Percentiles rank a stretch among this genome's conserved stretches.
Conservation (phyloP, 768 basidiomycete species). For the Termitomyces bulborhizus region DNA sequence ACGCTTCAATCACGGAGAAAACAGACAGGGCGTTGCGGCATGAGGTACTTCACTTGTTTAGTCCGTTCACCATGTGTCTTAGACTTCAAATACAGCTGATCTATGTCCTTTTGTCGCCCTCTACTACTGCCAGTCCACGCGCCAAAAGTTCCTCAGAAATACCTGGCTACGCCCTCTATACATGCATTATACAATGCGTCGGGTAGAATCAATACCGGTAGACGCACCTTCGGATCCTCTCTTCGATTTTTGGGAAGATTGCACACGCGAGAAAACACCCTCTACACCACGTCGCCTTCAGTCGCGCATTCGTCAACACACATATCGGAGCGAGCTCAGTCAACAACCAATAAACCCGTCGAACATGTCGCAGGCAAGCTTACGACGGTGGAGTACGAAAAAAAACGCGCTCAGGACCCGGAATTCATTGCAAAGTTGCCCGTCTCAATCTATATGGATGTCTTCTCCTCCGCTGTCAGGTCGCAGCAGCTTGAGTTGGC, state of each 20-base stretch:
- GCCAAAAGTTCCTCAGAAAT: constrained; percentile 19
- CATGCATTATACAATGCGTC: constrained; percentile 16
- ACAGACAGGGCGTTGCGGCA: constrained; percentile 33
- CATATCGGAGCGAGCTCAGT: constrained; percentile 7
- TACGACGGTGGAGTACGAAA: constrained; percentile 2
- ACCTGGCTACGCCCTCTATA: constrained; percentile 15
- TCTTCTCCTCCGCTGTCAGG: constrained; percentile 4
- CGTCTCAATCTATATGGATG: constrained; percentile 5
- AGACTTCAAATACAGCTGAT: constrained; percentile 42
- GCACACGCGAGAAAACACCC: constrained; percentile 3
- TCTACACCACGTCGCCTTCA: constrained; percentile 5
- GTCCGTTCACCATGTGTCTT: not conserved
- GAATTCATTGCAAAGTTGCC: constrained; percentile 4
- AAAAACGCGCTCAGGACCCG: constrained; percentile 4
- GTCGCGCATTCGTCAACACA: constrained; percentile 1
- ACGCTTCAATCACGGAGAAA: constrained; percentile 9
- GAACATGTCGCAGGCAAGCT: too few relatives aligned
- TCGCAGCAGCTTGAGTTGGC: constrained; percentile 1
- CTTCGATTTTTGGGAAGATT: not conserved
- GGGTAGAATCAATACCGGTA: not conserved
- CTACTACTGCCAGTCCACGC: constrained; percentile 43
- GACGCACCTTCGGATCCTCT: not conserved
- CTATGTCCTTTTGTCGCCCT: constrained; percentile 73
- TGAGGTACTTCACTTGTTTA: constrained; percentile 39
- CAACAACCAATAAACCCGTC: constrained; percentile 4